Base-by-base conservation (phyloP, 768 basidiomycete species). In the Phlegmacium glaucopus region DNA sequence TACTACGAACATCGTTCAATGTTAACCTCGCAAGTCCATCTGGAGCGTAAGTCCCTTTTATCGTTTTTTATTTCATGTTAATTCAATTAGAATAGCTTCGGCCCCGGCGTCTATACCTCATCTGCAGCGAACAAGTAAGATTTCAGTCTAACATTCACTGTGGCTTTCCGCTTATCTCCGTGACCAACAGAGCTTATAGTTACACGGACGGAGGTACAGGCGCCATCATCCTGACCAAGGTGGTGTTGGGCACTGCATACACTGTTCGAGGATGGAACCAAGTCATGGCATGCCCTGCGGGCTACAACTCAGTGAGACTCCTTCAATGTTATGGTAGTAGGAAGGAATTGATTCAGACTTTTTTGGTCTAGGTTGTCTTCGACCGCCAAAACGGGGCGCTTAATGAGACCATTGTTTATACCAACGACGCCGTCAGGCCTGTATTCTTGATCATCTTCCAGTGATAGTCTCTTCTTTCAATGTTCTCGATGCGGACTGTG, bases 371-470 rank as follows among this genome's bases (percentile, higher is more conserved):
- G 52, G 49, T 57, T 18, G 49, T 51, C 16, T 53, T 49, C 26
- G 52, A 57, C 37, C 49, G 52, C 12, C 42, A 48, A 12, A 56
- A 49, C 11, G 55, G 55, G 4, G 40, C 46, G 6, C 32, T 50
- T 29, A 47, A 49, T 25, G 58, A 57, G 39, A 59, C 58, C 1
- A 45, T 59, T 16, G 56, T 59, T 13, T 59, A 57, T 15, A 16
- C 50, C 13, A 49, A 57, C 32, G 56, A 51, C 43, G 55, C 55
- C 4, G 55, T 59, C 16, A 48, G 55, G 1, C 58, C 58, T 9
- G 53, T 51, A 9, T 59, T 50, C 39, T 30, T 59, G 30, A 49
- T 59, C 15, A 41, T 50, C 32, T 34, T 34, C 32, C 6, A 22
- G 5, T 22, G 22, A 2, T 22, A 2, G n/a, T 22, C 22, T 22